Conservation (phyloP, 352 stramenopile genomes). For the Thraustochytrium sp. region DNA sequence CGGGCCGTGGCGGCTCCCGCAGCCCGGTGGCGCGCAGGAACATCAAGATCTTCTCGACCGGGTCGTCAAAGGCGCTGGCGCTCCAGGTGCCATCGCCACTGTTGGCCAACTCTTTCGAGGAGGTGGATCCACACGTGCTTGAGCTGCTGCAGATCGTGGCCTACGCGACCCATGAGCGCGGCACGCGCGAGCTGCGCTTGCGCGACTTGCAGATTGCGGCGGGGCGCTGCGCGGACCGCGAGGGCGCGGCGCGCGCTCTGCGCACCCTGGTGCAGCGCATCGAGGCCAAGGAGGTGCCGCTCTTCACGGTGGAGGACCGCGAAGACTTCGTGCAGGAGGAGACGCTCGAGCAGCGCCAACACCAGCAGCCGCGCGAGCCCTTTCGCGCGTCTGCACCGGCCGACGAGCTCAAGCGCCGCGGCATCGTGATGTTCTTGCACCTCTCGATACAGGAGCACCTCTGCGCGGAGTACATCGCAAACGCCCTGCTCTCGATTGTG, state of each 20-base stretch:
- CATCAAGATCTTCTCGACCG: background rate
- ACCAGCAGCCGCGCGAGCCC: background rate
- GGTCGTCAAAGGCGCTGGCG: background rate
- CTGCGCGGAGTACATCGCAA: constrained; percentile 6
- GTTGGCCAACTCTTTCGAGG: background rate
- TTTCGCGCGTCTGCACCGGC: background rate
- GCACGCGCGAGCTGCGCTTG: background rate
- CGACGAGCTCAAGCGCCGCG: background rate
- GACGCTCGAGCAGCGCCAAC: constrained; percentile 20
- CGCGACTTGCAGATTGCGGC: background rate
- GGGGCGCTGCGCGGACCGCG: background rate
- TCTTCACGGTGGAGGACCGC: constrained; percentile 26
- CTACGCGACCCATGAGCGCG: background rate
- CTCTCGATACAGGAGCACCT: constrained; percentile 11
- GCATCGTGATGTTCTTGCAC: constrained; percentile 4
- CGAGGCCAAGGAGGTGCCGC: background rate
- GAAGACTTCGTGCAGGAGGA: constrained; percentile 16
- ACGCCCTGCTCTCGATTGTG: background rate
- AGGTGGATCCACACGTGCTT: background rate
- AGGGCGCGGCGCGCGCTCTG: background rate
- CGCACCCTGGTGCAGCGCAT: background rate
- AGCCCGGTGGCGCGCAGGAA: background rate
- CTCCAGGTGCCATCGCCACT: background rate
- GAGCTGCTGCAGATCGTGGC: background rate
- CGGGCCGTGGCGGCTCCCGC: background rate